Conservation (phyloP, 2,329 filamentous ascomycete genomes). For the Sclerotinia trifoliorum region DNA sequence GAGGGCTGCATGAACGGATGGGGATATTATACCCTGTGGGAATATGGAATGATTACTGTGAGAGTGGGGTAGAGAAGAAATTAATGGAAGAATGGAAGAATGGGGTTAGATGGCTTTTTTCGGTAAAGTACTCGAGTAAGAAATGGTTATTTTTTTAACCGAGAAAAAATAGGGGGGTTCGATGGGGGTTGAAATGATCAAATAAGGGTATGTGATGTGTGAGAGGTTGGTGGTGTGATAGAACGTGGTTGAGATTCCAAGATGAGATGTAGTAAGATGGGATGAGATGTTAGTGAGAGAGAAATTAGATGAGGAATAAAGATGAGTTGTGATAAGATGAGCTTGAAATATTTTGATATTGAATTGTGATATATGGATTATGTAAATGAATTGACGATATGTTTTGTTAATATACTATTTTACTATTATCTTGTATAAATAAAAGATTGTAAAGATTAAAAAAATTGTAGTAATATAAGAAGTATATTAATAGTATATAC, state of each 20-base stretch:
- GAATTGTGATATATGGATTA: no score
- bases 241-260: not conserved
- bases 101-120: not conserved
- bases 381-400: no score
- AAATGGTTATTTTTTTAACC: not conserved
- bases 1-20: not conserved
- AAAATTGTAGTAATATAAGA: no score
- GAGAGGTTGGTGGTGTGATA: not conserved
- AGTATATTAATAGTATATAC: no score
- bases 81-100: not conserved
- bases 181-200: not conserved
- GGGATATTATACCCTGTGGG: conserved; percentile 16
- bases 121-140: no score
- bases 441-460: no score
- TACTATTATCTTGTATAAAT: no score
- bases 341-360: no score
- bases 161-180: not conserved
- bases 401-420: no score
- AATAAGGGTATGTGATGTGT: not conserved
- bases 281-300: not conserved
- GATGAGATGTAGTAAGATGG: not conserved
- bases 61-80: not conserved
- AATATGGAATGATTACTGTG: not conserved
- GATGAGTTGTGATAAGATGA: not conserved
- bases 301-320: not conserved